phyloP scores from a whole-genome alignment of 2,329 filamentous ascomycete genomes.

The Botrytis squamosa region DNA sequence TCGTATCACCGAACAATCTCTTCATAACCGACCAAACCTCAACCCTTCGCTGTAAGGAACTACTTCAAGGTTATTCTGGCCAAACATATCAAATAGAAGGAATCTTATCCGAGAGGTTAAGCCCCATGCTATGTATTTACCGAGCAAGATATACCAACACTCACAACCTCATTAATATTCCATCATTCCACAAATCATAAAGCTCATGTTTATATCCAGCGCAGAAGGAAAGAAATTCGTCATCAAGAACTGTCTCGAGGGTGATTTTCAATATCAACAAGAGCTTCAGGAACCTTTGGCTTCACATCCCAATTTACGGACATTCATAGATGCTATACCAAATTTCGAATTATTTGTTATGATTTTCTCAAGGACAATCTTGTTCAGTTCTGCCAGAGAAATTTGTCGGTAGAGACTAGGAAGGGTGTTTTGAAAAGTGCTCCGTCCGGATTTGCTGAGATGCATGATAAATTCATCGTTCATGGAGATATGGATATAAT shows the following conservation, averaged over 20 bases:
- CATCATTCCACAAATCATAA: not conserved
- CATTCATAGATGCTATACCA: not conserved
- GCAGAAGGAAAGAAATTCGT: not conserved
- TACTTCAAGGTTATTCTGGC: not conserved
- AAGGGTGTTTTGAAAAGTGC: constrained; percentile 47
- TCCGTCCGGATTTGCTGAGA: constrained; percentile 42
- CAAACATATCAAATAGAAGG: not conserved
- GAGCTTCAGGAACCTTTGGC: not conserved
- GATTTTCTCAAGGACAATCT: constrained; percentile 9
- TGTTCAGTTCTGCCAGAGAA: constrained; percentile 3
- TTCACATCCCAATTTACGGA: not conserved
- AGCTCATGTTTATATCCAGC: not conserved
- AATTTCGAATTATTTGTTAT: not conserved
- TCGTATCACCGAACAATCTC: not conserved
- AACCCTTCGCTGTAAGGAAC: not conserved
- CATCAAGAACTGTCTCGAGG: constrained; percentile 7
- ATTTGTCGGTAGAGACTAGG: not conserved
- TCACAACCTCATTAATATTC: too few relatives aligned
- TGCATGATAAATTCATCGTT: constrained; percentile 43
- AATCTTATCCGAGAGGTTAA: not conserved
- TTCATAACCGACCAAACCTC: not conserved
- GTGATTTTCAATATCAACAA: constrained; percentile 8
- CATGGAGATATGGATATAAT: constrained; percentile 37
- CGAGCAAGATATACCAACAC: not conserved
- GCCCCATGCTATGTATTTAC: not conserved